Conservation (phyloP, 31 red algal genomes). For the Asparagopsis taxiformis region DNA sequence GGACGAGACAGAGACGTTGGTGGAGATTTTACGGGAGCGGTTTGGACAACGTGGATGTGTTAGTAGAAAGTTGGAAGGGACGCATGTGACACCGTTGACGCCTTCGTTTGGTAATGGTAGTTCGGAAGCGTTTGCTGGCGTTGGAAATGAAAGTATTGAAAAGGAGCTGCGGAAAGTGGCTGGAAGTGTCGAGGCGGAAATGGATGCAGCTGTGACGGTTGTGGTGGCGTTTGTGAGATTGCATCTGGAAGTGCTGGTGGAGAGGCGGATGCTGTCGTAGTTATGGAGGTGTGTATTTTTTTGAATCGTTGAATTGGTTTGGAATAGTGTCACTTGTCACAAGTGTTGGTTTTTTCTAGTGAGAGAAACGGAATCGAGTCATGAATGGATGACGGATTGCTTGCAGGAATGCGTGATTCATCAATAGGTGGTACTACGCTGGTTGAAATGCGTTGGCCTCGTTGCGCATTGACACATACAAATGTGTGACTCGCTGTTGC, state of each 20-base stretch:
- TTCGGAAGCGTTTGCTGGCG: neutral
- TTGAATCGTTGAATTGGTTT: too few species aligned
- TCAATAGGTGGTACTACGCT: too few species aligned
- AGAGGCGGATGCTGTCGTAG: slow-evolving; percentile 2
- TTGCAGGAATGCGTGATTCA: too few species aligned
- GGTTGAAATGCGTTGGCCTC: too few species aligned
- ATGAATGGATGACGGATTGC: too few species aligned
- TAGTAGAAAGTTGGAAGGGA: slow-evolving; percentile 14
- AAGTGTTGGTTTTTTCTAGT: too few species aligned
- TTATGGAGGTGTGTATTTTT: neutral
- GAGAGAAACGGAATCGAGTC: too few species aligned
- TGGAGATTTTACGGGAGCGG: neutral
- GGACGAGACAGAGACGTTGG: slow-evolving; percentile 6
- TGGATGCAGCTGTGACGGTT: slow-evolving; percentile 17
- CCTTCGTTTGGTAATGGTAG: slow-evolving; percentile 2
- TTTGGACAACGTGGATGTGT: slow-evolving; percentile 20
- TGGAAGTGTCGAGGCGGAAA: slow-evolving; percentile 6
- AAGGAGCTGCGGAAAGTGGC: slow-evolving; percentile 21
- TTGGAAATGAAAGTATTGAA: slow-evolving; percentile 10
- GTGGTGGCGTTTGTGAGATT: slow-evolving; percentile 38
- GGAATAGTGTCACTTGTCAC: too few species aligned
- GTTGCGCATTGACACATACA: too few species aligned
- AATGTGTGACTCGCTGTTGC: too few species aligned
- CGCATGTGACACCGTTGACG: slow-evolving; percentile 45
- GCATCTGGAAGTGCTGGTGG: slow-evolving; percentile 24